phyloP scores from a whole-genome alignment of 1,139 yeast genomes.

The Diutina ranongensis region DNA sequence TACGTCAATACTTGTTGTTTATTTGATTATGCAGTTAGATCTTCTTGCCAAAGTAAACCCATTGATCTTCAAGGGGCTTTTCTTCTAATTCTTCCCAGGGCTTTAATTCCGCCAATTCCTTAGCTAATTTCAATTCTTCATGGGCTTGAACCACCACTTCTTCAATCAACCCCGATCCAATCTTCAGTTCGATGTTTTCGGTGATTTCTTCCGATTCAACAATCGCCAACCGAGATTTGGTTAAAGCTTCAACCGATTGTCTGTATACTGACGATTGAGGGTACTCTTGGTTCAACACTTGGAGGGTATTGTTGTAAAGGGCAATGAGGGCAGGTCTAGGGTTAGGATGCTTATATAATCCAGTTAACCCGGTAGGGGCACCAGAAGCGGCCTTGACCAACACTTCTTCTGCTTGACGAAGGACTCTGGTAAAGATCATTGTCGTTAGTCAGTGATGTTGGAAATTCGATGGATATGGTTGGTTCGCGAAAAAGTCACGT shows the following conservation, averaged over 20 bases:
- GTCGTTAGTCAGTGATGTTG: conserved; percentile 7
- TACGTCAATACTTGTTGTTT: no score
- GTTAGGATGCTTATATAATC: conserved; percentile 68
- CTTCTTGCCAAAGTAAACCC: conserved; percentile 43
- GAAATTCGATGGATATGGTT: conserved; percentile 4
- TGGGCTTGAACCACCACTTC: conserved; percentile 76
- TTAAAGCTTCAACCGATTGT: conserved; percentile 64
- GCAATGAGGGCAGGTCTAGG: conserved; percentile 74
- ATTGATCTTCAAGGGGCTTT: conserved; percentile 60
- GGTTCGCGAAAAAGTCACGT: conserved; percentile 6
- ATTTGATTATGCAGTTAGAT: conserved; percentile 7
- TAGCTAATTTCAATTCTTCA: conserved; percentile 63
- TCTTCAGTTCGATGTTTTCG: conserved; percentile 58
- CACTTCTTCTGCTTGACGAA: conserved; percentile 45
- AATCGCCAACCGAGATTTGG: conserved; percentile 55
- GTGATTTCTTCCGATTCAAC: conserved; percentile 55
- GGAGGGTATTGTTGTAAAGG: conserved; percentile 60
- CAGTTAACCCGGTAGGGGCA: conserved; percentile 71
- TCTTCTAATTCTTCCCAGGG: conserved; percentile 58
- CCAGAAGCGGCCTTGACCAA: conserved; percentile 59
- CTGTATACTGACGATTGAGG: conserved; percentile 67
- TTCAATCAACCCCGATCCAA: conserved; percentile 79
- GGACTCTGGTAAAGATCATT: conserved; percentile 35
- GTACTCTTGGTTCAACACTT: conserved; percentile 43
- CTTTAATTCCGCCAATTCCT: conserved; percentile 58